Conservation (phyloP, 805 yeast genomes). For the Sugiyamaella floridensis region DNA sequence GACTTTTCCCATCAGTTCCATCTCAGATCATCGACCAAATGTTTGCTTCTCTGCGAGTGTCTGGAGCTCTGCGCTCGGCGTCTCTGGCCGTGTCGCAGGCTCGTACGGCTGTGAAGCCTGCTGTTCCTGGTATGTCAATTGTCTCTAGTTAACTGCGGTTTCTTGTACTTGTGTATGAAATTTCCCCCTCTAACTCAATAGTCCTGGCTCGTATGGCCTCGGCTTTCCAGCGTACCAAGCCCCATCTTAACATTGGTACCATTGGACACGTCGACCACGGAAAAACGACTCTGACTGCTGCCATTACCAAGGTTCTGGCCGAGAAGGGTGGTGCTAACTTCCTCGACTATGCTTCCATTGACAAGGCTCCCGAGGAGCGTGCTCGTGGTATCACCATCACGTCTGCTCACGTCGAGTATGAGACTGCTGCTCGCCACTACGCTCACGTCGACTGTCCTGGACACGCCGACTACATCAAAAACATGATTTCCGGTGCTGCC, state of each 20-base stretch:
- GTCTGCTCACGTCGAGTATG: conserved; percentile 96
- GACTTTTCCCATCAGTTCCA: not conserved
- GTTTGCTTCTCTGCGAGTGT: conserved; percentile 2
- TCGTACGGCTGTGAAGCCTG: conserved; percentile 6
- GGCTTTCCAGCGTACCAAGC: conserved; percentile 89
- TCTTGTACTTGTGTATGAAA: not conserved
- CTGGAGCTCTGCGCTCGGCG: conserved; percentile 1
- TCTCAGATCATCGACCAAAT: not conserved
- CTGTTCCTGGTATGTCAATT: not conserved
- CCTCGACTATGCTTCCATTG: conserved; percentile 88
- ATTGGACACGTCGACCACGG: conserved; percentile 99
- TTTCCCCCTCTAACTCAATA: not conserved
- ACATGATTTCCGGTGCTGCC: conserved; percentile 99
- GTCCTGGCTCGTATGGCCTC: conserved; percentile 25
- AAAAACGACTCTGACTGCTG: conserved; percentile 96
- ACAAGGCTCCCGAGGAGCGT: conserved; percentile 98
- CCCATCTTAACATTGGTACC: conserved; percentile 95
- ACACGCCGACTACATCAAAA: conserved; percentile 97
- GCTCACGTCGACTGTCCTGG: conserved; percentile 99
- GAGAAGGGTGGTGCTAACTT: conserved; percentile 86
- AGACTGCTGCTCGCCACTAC: conserved; percentile 89
- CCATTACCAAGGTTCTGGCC: conserved; percentile 91
- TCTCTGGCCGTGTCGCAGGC: conserved; percentile 5
- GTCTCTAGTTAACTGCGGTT: not conserved
- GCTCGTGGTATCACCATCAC: conserved; percentile 99